Base-by-base conservation (phyloP, 2,329 filamentous ascomycete species). In the Aspergillus jensenii region DNA sequence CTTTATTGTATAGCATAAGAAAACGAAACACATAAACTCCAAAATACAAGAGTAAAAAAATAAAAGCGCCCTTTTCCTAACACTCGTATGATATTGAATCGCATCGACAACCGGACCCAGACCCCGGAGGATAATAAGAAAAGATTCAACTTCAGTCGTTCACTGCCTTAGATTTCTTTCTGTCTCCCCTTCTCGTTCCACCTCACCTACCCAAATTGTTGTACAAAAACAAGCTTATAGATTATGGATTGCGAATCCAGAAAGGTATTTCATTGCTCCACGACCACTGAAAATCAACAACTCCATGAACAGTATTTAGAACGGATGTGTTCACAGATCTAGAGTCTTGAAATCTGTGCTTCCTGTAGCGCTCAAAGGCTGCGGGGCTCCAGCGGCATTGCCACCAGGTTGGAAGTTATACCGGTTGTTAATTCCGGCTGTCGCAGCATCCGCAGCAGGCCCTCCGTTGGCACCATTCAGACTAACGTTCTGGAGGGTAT, bases 401-500 rank as follows among this genome's bases (percentile, higher is more conserved):
- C 65, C 65, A 48, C 69, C 67, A 25, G 69, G 67, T 59, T 77
- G 75, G 67, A 79, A 79, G 54, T 70, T 75, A 62, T 74, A 76
- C 53, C 71, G 74, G 62, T 74, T 74, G 14, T 71, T 74, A 31
- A 74, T 69, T 7, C 73, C 74, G 4, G 69, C 64, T 23, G 67
- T 71, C 25, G 68, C 71, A 45, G 69, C 69, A 52, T 74, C 68
- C 9, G 67, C 65, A 19, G 69, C 62, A 76, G 68, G 41, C 66
- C 67, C 56, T 68, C 79, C 77, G 14, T 74, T 75, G 14, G 73
- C 69, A 11, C 74, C 76, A 59, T 76, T 75, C 40, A 79, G 58
- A 51, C 74, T 78, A 25, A 77, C 71, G 27, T 72, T 65, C 59
- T 78, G 75, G 52, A 96, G 80, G 0, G 83, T 82, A 46, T 91